Evolutionary conservation across 2,329 filamentous ascomycete species (phyloP), one percentile per base, ranked within the genome.

Genomic region (Orbilia javanica): DNA sequence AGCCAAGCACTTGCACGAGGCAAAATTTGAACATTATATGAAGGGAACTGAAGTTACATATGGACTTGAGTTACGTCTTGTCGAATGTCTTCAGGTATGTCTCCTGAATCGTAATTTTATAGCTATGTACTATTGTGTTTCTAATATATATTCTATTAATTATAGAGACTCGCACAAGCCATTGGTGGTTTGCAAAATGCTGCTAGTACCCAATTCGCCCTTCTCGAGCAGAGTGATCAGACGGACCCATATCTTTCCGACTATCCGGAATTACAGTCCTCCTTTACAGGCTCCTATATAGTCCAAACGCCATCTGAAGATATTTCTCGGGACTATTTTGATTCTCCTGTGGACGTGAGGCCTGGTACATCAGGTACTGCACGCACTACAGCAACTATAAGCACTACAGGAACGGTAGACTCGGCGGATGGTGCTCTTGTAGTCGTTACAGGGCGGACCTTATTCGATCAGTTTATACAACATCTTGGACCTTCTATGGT

Each of bases 111-210:
- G 27, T 57, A 55, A n/a, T 31, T 15, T 44, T 29, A 22, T 46
- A 46, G 5, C n/a, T 44, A 8, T 34, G 39, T 18, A 36, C 27
- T 63, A n/a, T 7, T 39, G 42, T 50, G 50, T 76, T 18, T 74
- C 29, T 39, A 70, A 27, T 48, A 42, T 22, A 29, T 50, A 50
- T 39, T 8, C 8, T 57, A 22, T 46, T n/a, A 53, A 53, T 46
- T 57, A 10, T 42, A 97, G 83, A 90, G 89, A 55, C 87, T 98
- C 29, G 91, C 93, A 3, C 94, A 97, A 83, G 94, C 93, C 80
- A 91, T 97, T 80, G 94, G 95, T 83, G 96, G 95, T 6, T 86
- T 99, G 82, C 89, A 94, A 80, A 97, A 94, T 86, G 94, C 96
- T 36, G 93, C 96, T 27, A 89, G 92, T 74, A 94, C 94, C 22